Base-by-base conservation (phyloP, 495 filamentous ascomycete genomes). In the Neurospora sp. region DNA sequence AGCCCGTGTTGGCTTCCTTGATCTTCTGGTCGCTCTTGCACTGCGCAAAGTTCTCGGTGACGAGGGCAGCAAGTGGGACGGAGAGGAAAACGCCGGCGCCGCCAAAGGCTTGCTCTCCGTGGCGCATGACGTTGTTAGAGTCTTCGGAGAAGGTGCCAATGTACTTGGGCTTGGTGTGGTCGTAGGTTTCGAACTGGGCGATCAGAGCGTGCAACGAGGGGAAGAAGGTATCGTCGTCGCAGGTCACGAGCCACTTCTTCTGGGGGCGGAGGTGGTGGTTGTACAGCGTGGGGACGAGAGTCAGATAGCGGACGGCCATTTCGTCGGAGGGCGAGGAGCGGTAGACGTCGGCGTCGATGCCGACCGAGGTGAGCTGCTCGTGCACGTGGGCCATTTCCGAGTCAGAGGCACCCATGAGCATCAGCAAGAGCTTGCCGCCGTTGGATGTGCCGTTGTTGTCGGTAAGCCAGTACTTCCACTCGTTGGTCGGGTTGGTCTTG, bases 181-280 rank as follows among this genome's bases (percentile, higher is more conserved):
- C 88, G 73, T 90, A 91, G 0, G 79, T 73, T 23, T 78, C 78
- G 35, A 86, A 79, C 54, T 78, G 76, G 41, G 89, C 84, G 20
- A 86, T 84, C 42, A 93, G 83, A 14, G 88, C 83, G 39, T 88
- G 88, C 20, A 92, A 84, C 42, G 89, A 91, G 10, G 90, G 86
- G 81, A 92, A 91, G 79, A 92, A 92, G 23, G 91, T 93, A 77
- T 93, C 91, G 76, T 93, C 91, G 73, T 93, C 91, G 71, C 90
- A 89, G 62, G 91, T 86, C 71, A 88, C 87, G 31, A 92, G 84
- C 90, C 90, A 93, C 75, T 89, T 87, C 75, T 82, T 87, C 83
- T 86, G 73, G 80, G 77, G 18, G 78, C 88, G 75, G 76, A 86
- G 78, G 80, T 78, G 84, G 73, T 85, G 83, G 72, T 85, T 82